Percentiles rank a stretch among this genome's conserved stretches.
phyloP scores from a whole-genome alignment of 2,329 filamentous ascomycete species.

The Thielaviopsis populi region DNA sequence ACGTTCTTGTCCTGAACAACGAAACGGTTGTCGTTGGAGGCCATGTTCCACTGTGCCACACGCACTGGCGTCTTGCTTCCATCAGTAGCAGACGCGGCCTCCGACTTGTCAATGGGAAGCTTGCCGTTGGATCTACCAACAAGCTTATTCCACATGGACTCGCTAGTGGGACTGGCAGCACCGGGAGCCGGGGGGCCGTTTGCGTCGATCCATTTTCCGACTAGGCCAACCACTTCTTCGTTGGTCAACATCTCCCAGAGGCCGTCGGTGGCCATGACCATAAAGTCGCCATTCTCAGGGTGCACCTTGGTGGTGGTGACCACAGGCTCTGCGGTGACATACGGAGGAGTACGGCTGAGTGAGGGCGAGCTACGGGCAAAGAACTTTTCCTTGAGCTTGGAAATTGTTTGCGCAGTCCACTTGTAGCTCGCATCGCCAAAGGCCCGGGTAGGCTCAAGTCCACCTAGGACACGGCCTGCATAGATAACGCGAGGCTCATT shows the following conservation, averaged over 20 bases:
- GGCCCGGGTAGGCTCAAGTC: constrained; percentile 80
- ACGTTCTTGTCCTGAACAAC: constrained; percentile 91
- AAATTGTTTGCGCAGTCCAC: constrained; percentile 75
- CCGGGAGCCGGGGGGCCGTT: constrained; percentile 38
- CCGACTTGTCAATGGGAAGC: constrained; percentile 51
- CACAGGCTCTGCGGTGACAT: constrained; percentile 91
- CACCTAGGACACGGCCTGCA: constrained; percentile 81
- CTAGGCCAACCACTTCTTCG: constrained; percentile 90
- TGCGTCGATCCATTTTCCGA: constrained; percentile 89
- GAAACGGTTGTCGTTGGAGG: constrained; percentile 63
- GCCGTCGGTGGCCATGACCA: constrained; percentile 92
- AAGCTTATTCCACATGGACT: constrained; percentile 45
- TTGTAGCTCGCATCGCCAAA: constrained; percentile 97
- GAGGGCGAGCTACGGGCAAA: constrained; percentile 69
- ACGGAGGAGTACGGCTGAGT: constrained; percentile 77
- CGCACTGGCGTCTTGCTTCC: constrained; percentile 64
- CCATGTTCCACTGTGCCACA: constrained; percentile 78
- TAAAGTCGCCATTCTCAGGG: constrained; percentile 80
- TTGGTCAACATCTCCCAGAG: constrained; percentile 99
- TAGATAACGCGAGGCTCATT: constrained; percentile 75
- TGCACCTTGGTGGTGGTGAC: constrained; percentile 86
- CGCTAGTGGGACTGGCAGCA: constrained; percentile 49
- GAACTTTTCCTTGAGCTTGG: constrained; percentile 69
- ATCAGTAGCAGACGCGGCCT: constrained; percentile 63
- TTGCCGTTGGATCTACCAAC: constrained; percentile 29